phyloP scores from a whole-genome alignment of 2,329 filamentous ascomycete genomes.

The Aspergillus sp. region DNA sequence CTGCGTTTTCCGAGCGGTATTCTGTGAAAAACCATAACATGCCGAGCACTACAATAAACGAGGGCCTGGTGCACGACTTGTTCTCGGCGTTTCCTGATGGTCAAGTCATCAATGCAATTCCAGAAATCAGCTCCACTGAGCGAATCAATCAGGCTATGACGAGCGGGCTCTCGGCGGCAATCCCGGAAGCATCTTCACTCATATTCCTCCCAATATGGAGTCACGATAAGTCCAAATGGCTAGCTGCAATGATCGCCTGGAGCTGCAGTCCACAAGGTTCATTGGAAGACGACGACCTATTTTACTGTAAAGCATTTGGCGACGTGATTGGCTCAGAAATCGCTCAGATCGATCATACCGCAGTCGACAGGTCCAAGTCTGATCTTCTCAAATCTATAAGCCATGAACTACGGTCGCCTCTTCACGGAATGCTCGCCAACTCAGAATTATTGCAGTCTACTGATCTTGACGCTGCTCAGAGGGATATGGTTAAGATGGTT shows the following conservation, averaged over 20 bases:
- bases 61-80: background rate
- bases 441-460: slow-evolving; percentile 56
- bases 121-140: background rate
- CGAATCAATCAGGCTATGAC: background rate
- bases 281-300: slow-evolving; percentile 34
- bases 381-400: slow-evolving; percentile 58
- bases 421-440: slow-evolving; percentile 55
- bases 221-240: slow-evolving; percentile 39
- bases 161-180: background rate
- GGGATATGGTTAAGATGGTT: slow-evolving; percentile 53
- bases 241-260: slow-evolving; percentile 38
- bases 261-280: slow-evolving; percentile 25
- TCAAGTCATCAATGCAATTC: background rate
- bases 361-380: slow-evolving; percentile 53
- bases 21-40: background rate
- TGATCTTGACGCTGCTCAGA: slow-evolving; percentile 43
- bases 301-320: slow-evolving; percentile 41
- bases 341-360: slow-evolving; percentile 37
- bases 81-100: background rate
- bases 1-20: background rate
- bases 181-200: slow-evolving; percentile 32
- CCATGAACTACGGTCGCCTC: slow-evolving; percentile 56
- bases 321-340: slow-evolving; percentile 42
- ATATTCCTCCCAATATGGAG: slow-evolving; percentile 42
- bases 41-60: background rate